Evolutionary conservation across 2,329 filamentous ascomycete species (phyloP).

Genomic region (Chrysosporium queenslandicum): DNA sequence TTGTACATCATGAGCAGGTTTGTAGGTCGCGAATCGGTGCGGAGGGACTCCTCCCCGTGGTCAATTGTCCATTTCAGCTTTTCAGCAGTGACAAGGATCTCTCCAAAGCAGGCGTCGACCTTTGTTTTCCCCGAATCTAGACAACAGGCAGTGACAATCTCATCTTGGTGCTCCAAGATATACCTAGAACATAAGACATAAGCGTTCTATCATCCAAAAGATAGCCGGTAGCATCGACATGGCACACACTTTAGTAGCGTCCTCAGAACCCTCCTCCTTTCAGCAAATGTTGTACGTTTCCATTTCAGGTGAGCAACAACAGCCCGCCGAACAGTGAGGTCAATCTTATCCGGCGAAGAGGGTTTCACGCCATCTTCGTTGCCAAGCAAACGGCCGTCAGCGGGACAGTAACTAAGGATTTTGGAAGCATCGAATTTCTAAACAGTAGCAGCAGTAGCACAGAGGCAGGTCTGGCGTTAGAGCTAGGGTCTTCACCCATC

Average conservation of each 20-base stretch:
- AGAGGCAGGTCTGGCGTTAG: not conserved
- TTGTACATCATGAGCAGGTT: slow-evolving; percentile 96
- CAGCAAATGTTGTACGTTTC: slow-evolving; percentile 64
- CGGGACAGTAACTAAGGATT: slow-evolving; percentile 54
- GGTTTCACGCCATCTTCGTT: slow-evolving; percentile 54
- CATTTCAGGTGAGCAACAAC: slow-evolving; percentile 65
- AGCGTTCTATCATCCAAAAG: not conserved
- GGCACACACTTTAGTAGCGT: slow-evolving; percentile 56
- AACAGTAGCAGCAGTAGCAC: not conserved
- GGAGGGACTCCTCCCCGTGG: slow-evolving; percentile 75
- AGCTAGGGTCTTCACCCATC: not conserved
- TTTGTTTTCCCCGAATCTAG: slow-evolving; percentile 94
- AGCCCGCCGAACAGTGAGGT: slow-evolving; percentile 65
- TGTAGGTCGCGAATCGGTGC: slow-evolving; percentile 63
- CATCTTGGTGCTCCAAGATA: slow-evolving; percentile 77
- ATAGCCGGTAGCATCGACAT: not conserved
- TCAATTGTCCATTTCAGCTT: slow-evolving; percentile 90
- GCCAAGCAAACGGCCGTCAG: slow-evolving; percentile 75
- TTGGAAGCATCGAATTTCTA: slow-evolving; percentile 33
- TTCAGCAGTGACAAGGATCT: slow-evolving; percentile 87
- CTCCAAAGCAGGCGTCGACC: slow-evolving; percentile 85
- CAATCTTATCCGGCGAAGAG: slow-evolving; percentile 64
- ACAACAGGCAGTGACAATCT: slow-evolving; percentile 74
- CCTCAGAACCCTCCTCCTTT: slow-evolving; percentile 68
- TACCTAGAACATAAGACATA: slow-evolving; percentile 39